Evolutionary conservation across 1,284 basidiomycete genomes (phyloP).

Genomic region (Trametes polyzona): DNA sequence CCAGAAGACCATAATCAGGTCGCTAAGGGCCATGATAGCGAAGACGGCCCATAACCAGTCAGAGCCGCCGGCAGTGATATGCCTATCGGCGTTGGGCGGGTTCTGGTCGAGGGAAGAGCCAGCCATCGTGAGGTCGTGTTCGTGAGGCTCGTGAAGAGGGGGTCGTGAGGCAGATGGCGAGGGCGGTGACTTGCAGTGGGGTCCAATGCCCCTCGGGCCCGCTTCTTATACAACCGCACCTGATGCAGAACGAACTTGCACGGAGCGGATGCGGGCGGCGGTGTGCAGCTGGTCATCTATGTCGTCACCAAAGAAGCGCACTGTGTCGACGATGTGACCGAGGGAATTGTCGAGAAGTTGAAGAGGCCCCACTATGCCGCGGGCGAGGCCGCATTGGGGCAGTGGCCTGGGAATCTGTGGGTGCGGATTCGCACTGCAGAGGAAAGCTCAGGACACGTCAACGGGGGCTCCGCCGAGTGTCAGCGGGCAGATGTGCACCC

Average conservation of each 20-base stretch:
- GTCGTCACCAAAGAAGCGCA: constrained; percentile 1
- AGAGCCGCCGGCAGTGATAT: constrained; percentile 46
- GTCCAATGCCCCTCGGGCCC: neutral
- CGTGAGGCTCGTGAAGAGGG: constrained; percentile 6
- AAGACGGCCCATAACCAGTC: constrained; percentile 64
- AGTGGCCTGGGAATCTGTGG: no score
- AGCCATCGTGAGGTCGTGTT: constrained; percentile 17
- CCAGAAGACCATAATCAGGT: constrained; percentile 44
- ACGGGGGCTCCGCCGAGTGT: no score
- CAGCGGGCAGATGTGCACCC: no score
- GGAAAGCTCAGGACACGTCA: no score
- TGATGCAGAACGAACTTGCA: neutral
- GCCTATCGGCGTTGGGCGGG: constrained; percentile 43
- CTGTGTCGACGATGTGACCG: no score
- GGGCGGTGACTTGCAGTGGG: neutral
- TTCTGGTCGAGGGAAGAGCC: constrained; percentile 36
- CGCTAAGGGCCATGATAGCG: constrained; percentile 48
- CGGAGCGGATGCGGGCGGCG: neutral
- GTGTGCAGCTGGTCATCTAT: constrained; percentile 4
- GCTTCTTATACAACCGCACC: neutral
- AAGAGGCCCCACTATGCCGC: no score
- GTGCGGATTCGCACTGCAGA: constrained; percentile 1
- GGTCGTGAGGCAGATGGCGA: neutral
- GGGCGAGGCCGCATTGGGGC: no score
- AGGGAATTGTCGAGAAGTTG: constrained; percentile 8